These are phyloP conservation scores for Acacia pycnantha DNA, from an alignment of 331 rosid genomes.

Conservation along the genomic window DNA sequence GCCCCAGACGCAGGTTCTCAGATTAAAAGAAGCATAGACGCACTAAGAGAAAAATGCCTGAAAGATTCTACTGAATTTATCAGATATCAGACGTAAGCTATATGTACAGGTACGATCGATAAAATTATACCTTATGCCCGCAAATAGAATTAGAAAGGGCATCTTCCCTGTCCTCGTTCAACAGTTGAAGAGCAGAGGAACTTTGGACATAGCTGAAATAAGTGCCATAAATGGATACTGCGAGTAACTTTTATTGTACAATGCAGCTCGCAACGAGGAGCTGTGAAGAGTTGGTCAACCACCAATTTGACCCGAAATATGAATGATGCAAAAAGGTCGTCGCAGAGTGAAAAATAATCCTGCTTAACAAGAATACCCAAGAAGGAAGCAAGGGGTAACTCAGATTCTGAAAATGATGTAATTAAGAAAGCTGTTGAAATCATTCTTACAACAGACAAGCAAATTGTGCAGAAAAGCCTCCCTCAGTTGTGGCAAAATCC, in stretches of 20 bases:
- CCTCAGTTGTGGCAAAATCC: constrained; percentile 3
- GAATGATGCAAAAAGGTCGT: not conserved
- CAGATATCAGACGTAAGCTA: not conserved
- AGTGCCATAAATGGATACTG: not conserved
- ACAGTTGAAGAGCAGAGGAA: not conserved
- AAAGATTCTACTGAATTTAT: not conserved
- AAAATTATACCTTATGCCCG: constrained; percentile 35
- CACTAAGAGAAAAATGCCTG: not conserved
- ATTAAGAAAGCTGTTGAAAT: not conserved
- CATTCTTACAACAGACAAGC: not conserved
- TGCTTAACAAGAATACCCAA: not conserved
- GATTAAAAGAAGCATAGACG: no score
- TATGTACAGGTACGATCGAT: not conserved
- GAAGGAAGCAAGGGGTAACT: not conserved
- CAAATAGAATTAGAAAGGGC: constrained; percentile 33
- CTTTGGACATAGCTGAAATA: not conserved
- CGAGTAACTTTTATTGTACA: not conserved
- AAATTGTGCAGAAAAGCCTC: constrained; percentile 10
- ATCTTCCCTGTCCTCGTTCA: constrained; percentile 1
- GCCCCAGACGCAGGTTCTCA: no score
- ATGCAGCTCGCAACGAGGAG: not conserved
- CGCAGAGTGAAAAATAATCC: not conserved
- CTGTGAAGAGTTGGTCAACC: constrained; percentile 2
- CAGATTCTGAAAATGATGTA: not conserved
- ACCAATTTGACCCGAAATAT: not conserved